These are phyloP conservation scores for Amylocarpus encephaloides DNA, from an alignment of 2,329 filamentous ascomycete genomes.

Conservation along the genomic window DNA sequence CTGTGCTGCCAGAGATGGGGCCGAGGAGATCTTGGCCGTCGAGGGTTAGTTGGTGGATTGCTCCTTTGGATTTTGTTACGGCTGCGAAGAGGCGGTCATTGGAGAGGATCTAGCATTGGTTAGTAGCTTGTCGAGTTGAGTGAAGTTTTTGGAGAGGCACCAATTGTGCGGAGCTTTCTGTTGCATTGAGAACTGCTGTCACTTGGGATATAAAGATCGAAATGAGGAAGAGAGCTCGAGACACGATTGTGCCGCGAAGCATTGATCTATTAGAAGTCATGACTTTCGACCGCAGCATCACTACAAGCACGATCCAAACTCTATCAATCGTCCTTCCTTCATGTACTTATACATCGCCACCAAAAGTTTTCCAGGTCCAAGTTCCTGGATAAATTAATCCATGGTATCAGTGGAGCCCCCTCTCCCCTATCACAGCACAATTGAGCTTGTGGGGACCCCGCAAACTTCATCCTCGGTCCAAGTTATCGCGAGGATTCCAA, in stretches of 20 bases:
- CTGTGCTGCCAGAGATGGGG: conserved; percentile 37
- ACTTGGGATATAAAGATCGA: not conserved
- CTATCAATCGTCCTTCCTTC: no score
- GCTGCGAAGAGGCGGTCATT: conserved; percentile 41
- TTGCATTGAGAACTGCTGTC: conserved; percentile 22
- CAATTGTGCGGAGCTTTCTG: conserved; percentile 29
- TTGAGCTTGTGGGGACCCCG: no score
- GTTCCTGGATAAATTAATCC: no score
- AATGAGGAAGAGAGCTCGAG: not conserved
- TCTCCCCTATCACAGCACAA: no score
- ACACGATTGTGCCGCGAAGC: not conserved
- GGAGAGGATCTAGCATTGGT: conserved; percentile 28
- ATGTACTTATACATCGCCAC: no score
- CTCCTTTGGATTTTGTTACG: conserved; percentile 38
- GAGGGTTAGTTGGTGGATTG: conserved; percentile 38
- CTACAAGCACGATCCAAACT: no score
- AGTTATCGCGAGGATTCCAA: no score
- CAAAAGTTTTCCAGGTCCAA: no score
- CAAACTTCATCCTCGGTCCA: no score
- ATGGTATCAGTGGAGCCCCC: no score
- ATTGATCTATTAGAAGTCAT: not conserved
- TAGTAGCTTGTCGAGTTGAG: not conserved
- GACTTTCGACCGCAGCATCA: not conserved
- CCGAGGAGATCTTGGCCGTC: conserved; percentile 49
- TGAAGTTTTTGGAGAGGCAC: not conserved